Base-by-base conservation (phyloP, 805 yeast genomes). In the Lachancea sp. region DNA sequence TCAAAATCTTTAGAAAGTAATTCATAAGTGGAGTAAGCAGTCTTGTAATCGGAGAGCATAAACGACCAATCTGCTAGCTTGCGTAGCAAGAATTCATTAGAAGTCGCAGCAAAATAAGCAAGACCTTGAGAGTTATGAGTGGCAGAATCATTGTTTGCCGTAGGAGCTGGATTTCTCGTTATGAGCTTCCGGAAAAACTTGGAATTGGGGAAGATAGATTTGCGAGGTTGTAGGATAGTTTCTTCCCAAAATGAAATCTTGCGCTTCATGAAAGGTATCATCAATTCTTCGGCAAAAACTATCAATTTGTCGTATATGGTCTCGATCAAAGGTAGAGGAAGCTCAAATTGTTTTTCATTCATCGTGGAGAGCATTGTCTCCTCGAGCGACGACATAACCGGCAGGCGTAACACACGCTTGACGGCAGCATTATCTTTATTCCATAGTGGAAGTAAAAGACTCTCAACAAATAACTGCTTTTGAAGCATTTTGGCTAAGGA, bases 1-100 rank as follows among this genome's bases (percentile, higher is more conserved):
- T 78, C 69, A 52, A 82, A 82, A 59, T 90, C 96, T 56, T 84
- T 82, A 48, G 82, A 82, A 32, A 88, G 72, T 41, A 86, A 61
- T 48, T 91, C 98, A 60, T 91, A 91, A 1, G 88, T 84, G 1
- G 85, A 71, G 57, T 84, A 82, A 2, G 97, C 93, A 47, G 78
- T 80, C 60, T 82, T 81, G 70, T 84, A 91, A 67, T 93, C 96
- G 31, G 89, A 77, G n/a, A 90, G 66, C 80, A 93, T 86, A 56
- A 91, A 79, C 6, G 89, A 80, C 87, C 95, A 87, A 62, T 93
- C 99, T 0, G 95, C 98, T 22, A 91, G 68, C 58, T 85, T 83
- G 41, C 98, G 71, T 22, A 89, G 72, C 36, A 78, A 72, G 58
- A 86, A 84, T 54, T 88, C 96, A 1, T 81, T 74, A 0, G 88